phyloP scores from a whole-genome alignment of 2,329 filamentous ascomycete species.

The Xylaria sp. region DNA sequence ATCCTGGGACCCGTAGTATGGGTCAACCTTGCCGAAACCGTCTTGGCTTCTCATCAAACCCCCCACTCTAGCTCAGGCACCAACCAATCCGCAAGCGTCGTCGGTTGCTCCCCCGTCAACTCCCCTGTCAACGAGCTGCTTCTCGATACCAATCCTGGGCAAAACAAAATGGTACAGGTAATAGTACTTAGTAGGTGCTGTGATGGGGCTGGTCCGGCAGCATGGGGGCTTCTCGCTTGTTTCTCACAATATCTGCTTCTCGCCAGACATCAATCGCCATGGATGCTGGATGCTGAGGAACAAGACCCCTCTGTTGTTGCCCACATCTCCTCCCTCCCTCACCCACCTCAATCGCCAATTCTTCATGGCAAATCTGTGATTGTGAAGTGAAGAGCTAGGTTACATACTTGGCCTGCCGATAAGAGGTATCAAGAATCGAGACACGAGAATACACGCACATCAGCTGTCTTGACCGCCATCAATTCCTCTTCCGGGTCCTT shows the following conservation, averaged over 20 bases:
- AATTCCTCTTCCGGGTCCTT: conserved; percentile 20
- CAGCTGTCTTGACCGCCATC: conserved; percentile 8
- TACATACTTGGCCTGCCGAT: neutral
- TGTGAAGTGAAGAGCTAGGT: conserved; percentile 15
- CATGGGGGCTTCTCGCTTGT: conserved; percentile 19
- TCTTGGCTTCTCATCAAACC: conserved; percentile 31
- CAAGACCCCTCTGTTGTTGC: conserved; percentile 27
- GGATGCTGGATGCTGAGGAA: conserved; percentile 18
- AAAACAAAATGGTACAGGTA: conserved; percentile 37
- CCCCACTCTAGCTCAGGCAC: conserved; percentile 35
- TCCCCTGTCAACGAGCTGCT: conserved; percentile 29
- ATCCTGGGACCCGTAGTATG: conserved; percentile 35
- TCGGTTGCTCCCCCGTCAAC: conserved; percentile 46
- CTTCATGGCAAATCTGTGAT: conserved; percentile 19
- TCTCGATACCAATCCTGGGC: conserved; percentile 24
- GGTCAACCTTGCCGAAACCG: conserved; percentile 35
- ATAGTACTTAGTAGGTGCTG: conserved; percentile 3
- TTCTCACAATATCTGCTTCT: conserved; percentile 32
- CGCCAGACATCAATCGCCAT: conserved; percentile 9
- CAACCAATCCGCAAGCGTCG: conserved; percentile 37
- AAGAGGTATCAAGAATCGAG: neutral
- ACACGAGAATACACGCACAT: conserved; percentile 3
- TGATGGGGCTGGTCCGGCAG: conserved; percentile 27
- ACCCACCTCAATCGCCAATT: conserved; percentile 14
- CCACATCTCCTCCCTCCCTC: conserved; percentile 5